phyloP scores from a whole-genome alignment of 169 alveolate genomes.

The Sarcocystis neurona region DNA sequence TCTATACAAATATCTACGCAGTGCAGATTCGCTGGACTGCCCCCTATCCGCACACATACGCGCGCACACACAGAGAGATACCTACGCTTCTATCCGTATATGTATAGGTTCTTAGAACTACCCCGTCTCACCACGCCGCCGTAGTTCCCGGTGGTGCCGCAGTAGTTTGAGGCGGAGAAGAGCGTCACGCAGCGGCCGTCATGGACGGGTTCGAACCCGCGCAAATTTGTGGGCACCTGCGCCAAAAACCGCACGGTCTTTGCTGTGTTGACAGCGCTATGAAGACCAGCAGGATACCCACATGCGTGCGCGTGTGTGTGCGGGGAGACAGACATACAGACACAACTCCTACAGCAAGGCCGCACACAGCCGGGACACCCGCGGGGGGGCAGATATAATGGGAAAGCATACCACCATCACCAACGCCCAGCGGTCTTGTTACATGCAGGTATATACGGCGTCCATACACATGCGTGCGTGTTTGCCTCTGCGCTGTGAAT shows the following conservation, averaged over 20 bases:
- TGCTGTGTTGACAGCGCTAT: too few relatives aligned
- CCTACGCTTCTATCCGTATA: background rate
- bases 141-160: constrained; percentile 86
- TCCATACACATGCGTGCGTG: too few relatives aligned
- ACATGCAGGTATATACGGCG: too few relatives aligned
- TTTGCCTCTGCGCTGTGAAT: too few relatives aligned
- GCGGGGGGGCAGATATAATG: too few relatives aligned
- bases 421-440: too few relatives aligned
- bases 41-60: background rate
- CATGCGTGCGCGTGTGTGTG: background rate
- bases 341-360: background rate
- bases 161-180: constrained; percentile 90
- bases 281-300: background rate
- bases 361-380: background rate
- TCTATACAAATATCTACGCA: background rate
- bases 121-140: constrained; percentile 76
- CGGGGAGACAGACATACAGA: background rate
- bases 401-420: too few relatives aligned
- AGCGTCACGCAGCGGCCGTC: constrained; percentile 87
- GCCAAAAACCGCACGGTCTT: too few relatives aligned
- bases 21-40: background rate
- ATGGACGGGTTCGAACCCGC: constrained; percentile 87
- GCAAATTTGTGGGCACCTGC: constrained; percentile 81
- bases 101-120: background rate
- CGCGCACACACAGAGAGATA: background rate